phyloP scores from a whole-genome alignment of 352 stramenopile genomes.

The Halophytophthora polymorphica region DNA sequence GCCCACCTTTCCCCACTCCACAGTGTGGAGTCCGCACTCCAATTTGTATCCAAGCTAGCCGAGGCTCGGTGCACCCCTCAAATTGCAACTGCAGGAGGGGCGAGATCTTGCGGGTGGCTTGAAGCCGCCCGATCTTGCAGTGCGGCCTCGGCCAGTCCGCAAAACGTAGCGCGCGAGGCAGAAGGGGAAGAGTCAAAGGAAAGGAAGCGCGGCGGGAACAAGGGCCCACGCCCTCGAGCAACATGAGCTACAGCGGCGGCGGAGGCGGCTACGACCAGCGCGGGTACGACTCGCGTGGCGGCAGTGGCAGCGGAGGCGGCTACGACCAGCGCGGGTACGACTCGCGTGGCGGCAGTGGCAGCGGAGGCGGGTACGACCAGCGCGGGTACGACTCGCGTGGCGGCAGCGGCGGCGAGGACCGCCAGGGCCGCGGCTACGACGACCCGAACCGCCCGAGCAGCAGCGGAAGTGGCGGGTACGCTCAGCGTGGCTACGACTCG shows the following conservation, averaged over 20 bases:
- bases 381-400: constrained; percentile 13
- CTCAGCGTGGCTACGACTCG: constrained; percentile 9
- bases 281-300: constrained; percentile 19
- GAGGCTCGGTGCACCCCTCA: too few species aligned
- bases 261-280: constrained; percentile 26
- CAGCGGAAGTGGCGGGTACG: constrained; percentile 10
- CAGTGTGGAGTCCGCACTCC: too few species aligned
- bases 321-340: constrained; percentile 29
- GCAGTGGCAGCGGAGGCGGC: constrained; percentile 8
- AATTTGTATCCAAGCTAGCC: too few species aligned
- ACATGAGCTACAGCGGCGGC: constrained; percentile 41
- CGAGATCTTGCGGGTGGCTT: too few species aligned
- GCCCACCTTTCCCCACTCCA: too few species aligned
- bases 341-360: constrained; percentile 13
- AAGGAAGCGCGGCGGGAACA: background rate
- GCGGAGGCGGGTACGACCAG: constrained; percentile 14
- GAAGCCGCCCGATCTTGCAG: too few species aligned
- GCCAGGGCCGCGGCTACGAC: constrained; percentile 20
- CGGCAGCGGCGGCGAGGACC: constrained; percentile 17
- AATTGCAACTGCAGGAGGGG: too few species aligned
- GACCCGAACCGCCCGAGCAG: constrained; percentile 19
- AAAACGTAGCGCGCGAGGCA: too few species aligned
- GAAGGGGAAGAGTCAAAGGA: background rate
- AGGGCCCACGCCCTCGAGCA: background rate
- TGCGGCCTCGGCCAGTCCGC: too few species aligned